Conservation (phyloP, 2,329 filamentous ascomycete genomes). For the Ophiostoma tasmaniense region DNA sequence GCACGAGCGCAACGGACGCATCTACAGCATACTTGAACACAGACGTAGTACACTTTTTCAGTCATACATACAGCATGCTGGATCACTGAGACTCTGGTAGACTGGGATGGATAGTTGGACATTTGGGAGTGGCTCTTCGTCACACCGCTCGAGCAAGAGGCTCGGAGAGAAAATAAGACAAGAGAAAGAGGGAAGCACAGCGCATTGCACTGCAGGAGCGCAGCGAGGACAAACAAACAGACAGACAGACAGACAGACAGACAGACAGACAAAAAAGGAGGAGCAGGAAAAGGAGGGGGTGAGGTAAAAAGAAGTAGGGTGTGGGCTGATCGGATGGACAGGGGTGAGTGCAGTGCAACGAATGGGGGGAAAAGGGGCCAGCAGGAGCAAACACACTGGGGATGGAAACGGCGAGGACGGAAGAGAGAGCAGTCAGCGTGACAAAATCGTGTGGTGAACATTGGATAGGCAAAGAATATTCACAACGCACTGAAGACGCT, state of each 20-base stretch:
- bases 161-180: not conserved
- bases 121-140: not conserved
- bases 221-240: not conserved
- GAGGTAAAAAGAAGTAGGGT: conserved; percentile 4
- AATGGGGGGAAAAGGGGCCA: not conserved
- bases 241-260: no score
- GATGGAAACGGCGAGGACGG: not conserved
- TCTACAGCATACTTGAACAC: no score
- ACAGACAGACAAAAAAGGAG: no score
- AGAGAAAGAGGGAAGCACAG: not conserved
- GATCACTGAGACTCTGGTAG: not conserved
- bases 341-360: not conserved
- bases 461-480: no score
- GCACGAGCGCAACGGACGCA: not conserved
- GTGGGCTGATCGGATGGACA: not conserved
- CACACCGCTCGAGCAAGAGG: not conserved
- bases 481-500: not conserved
- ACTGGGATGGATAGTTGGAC: not conserved
- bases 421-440: not conserved
- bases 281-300: not conserved
- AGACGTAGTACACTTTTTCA: not conserved
- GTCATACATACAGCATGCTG: not conserved
- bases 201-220: not conserved
- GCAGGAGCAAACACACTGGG: conserved; percentile 1
- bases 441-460: no score